A percentile compares a stretch with the other conserved stretches of the same genome.
Conservation (phyloP, 1,284 basidiomycete genomes). For the Entoloma clypeatum region DNA sequence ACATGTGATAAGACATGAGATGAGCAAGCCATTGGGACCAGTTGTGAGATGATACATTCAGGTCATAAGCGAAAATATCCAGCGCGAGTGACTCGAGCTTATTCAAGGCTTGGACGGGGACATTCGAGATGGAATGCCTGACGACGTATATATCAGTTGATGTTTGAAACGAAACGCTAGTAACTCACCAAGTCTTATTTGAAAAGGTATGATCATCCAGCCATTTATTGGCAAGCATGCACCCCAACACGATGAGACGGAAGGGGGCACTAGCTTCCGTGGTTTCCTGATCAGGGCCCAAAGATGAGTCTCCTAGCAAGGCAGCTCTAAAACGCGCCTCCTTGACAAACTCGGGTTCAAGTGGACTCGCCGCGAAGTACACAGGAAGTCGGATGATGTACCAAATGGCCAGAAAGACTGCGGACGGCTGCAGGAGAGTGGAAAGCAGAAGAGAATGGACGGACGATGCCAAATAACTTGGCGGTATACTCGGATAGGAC, state of each 20-base stretch:
- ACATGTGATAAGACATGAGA: slow-evolving; percentile 58
- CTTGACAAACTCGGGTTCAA: slow-evolving; percentile 47
- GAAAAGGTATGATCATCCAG: slow-evolving; percentile 90
- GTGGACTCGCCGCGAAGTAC: slow-evolving; percentile 46
- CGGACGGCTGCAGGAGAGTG: slow-evolving; percentile 78
- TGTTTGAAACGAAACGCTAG: slow-evolving; percentile 7
- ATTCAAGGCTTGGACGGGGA: slow-evolving; percentile 67
- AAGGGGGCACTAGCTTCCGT: slow-evolving; percentile 61
- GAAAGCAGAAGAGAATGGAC: slow-evolving; percentile 72
- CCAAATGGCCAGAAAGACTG: slow-evolving; percentile 77
- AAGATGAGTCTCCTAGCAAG: slow-evolving; percentile 48
- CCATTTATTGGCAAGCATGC: slow-evolving; percentile 91
- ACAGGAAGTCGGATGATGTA: slow-evolving; percentile 78
- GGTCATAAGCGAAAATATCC: slow-evolving; percentile 64
- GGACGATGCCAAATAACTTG: slow-evolving; percentile 54
- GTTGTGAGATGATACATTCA: slow-evolving; percentile 56
- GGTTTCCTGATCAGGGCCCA: slow-evolving; percentile 46
- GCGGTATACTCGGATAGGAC: slow-evolving; percentile 44
- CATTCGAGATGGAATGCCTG: slow-evolving; percentile 76
- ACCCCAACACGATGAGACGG: slow-evolving; percentile 75
- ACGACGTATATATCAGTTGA: slow-evolving; percentile 6
- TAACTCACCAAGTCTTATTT: slow-evolving; percentile 82
- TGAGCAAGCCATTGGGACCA: slow-evolving; percentile 72
- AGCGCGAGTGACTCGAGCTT: slow-evolving; percentile 65
- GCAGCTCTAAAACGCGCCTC: slow-evolving; percentile 61